Conservation (phyloP, 805 yeast species). For the Priceomyces carsonii region DNA sequence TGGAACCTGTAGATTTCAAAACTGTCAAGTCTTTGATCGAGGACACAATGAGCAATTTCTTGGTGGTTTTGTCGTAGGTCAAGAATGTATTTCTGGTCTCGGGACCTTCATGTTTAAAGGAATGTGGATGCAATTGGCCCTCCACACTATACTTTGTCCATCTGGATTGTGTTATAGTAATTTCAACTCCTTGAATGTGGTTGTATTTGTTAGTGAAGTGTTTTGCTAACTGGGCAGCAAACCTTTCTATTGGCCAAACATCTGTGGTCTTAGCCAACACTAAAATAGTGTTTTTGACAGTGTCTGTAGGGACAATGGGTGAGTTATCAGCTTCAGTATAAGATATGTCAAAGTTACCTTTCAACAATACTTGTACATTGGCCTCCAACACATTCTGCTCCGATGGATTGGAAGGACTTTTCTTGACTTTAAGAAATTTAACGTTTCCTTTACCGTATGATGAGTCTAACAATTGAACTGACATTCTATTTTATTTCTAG, state of each 20-base stretch:
- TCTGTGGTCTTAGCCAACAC: conserved; percentile 80
- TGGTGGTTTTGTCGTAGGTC: conserved; percentile 50
- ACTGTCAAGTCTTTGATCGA: conserved; percentile 79
- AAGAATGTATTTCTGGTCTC: conserved; percentile 69
- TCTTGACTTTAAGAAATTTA: conserved; percentile 85
- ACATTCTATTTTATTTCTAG: conserved; percentile 4
- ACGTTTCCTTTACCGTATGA: conserved; percentile 93
- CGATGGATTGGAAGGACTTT: conserved; percentile 69
- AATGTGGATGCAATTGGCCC: conserved; percentile 79
- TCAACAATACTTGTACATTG: conserved; percentile 70
- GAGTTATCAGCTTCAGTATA: conserved; percentile 88
- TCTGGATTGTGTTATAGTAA: conserved; percentile 66
- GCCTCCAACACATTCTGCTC: conserved; percentile 85
- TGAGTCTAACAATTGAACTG: conserved; percentile 41
- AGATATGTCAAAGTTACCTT: conserved; percentile 76
- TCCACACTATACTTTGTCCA: conserved; percentile 79
- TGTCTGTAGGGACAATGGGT: conserved; percentile 91
- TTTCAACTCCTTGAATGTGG: conserved; percentile 73
- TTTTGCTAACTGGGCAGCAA: conserved; percentile 79
- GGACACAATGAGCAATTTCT: conserved; percentile 59
- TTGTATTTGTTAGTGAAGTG: conserved; percentile 78
- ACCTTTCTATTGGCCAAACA: conserved; percentile 89
- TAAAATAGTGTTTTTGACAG: conserved; percentile 85
- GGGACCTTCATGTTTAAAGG: conserved; percentile 82
- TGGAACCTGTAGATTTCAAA: conserved; percentile 87